Base-by-base conservation (phyloP, 768 basidiomycete species). In the Solioccasus polychromus region DNA sequence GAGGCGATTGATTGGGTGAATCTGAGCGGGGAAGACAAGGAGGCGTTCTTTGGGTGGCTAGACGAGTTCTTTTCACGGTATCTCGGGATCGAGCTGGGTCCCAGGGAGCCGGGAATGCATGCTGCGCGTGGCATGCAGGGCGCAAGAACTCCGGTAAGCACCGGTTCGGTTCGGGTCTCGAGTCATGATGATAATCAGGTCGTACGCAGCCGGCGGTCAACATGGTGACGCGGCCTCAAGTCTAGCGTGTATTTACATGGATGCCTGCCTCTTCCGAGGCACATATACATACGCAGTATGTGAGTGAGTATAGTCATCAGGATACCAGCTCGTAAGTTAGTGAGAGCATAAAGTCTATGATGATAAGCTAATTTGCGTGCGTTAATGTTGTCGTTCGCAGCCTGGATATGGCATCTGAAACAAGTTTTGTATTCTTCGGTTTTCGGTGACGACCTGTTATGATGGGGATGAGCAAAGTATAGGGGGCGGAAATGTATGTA, bases 11-110 rank as follows among this genome's bases (percentile, higher is more conserved):
- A 88, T 59, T 91, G 88, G 88, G 62, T 72, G 5, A 80, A 85
- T 60, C 70, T 91, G 37, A 77, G 79, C 2, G 57, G 61, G 18
- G 74, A 82, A 59, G 86, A 91, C 57, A 90, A 88, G 59, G 68
- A 78, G 24, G 77, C 70, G 20, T 85, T 91, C 58, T 91, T 90
- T 63, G 65, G 66, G 48, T 90, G 88, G 87, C 70, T 91, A 18
- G 88, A 91, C 59, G 88, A 89, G 56, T 90, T 83, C 66, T 91
- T 91, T 56, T 73, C 77, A 14, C 71, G 73, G 26, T 69, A 68
- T 39, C 61, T 72, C 18, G 54, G 62, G 19, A 60, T 64, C 20
- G 50, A 52, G 39, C 18, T 67, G 29, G 30, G 54, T 40, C 50
- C 59, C 3, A 44, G 49, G 15, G 26, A 28, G 29, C 36, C 26